Percentiles rank a stretch among this genome's conserved stretches.
These are phyloP conservation scores for Kwoniella shivajii DNA, from an alignment of 1,284 basidiomycete species.

Conservation along the genomic window DNA sequence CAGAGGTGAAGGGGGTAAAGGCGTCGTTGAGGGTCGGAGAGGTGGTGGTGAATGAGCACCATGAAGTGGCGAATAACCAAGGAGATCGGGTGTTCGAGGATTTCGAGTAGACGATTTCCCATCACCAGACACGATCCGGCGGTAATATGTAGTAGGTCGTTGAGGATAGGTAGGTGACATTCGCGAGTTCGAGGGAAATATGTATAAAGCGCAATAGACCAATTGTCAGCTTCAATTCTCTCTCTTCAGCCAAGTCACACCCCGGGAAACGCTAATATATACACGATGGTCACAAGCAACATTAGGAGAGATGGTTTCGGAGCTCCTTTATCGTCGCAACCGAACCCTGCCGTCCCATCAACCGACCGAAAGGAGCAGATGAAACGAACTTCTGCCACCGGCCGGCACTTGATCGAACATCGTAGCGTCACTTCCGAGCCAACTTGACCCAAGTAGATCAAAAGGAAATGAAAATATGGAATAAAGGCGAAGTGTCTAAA, in stretches of 20 bases:
- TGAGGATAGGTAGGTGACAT: slow-evolving; percentile 4
- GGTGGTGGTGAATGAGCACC: background rate
- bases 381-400: background rate
- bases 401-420: background rate
- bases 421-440: background rate
- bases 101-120: slow-evolving; percentile 7
- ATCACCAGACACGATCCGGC: background rate
- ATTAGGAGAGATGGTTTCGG: too few species aligned
- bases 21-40: background rate
- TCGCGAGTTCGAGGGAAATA: background rate
- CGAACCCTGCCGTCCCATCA: background rate
- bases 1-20: slow-evolving; percentile 6
- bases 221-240: background rate
- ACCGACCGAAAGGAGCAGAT: background rate
- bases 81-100: background rate
- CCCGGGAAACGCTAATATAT: too few species aligned
- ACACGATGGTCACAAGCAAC: too few species aligned
- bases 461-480: background rate
- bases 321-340: too few species aligned
- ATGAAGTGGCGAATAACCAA: background rate
- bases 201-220: background rate
- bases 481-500: background rate
- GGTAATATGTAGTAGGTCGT: background rate
- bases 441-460: background rate
- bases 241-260: too few species aligned